These are phyloP conservation scores for Pichia sporocuriosa DNA, from an alignment of 805 yeast species.

Conservation along the genomic window DNA sequence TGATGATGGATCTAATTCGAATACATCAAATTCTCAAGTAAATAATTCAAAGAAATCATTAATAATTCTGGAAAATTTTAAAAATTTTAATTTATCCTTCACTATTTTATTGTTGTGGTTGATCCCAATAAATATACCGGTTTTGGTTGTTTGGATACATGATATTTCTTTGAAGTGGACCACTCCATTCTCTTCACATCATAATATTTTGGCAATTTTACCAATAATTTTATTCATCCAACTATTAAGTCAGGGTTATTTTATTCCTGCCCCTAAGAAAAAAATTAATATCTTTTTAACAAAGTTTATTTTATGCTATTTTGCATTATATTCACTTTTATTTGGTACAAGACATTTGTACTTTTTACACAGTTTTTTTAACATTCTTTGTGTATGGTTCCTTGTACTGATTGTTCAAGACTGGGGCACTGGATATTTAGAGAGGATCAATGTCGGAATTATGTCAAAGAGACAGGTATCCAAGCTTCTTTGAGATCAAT, in stretches of 20 bases:
- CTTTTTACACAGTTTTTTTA: conserved; percentile 75
- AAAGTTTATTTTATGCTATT: conserved; percentile 39
- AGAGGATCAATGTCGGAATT: neutral
- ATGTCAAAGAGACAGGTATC: conserved; percentile 2
- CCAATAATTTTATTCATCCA: conserved; percentile 63
- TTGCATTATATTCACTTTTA: conserved; percentile 53
- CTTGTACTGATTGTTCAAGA: conserved; percentile 24
- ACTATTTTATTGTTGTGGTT: conserved; percentile 69
- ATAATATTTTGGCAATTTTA: conserved; percentile 67
- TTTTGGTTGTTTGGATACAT: conserved; percentile 73
- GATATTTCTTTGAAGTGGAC: conserved; percentile 72
- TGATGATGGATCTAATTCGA: neutral
- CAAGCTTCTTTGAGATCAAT: conserved; percentile 3
- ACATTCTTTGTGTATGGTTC: conserved; percentile 53
- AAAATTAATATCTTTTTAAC: conserved; percentile 29
- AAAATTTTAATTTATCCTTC: conserved; percentile 57
- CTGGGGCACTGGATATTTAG: conserved; percentile 16
- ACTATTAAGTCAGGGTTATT: conserved; percentile 39
- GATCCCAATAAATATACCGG: conserved; percentile 72
- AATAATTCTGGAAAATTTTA: conserved; percentile 26
- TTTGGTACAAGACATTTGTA: conserved; percentile 80
- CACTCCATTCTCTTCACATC: conserved; percentile 82
- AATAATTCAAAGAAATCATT: neutral
- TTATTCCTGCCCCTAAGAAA: conserved; percentile 34
- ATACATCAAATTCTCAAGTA: neutral